Evolutionary conservation across 176 grass and related monocot genomes (phyloP).

Genomic region (Lolium multiflorum): DNA sequence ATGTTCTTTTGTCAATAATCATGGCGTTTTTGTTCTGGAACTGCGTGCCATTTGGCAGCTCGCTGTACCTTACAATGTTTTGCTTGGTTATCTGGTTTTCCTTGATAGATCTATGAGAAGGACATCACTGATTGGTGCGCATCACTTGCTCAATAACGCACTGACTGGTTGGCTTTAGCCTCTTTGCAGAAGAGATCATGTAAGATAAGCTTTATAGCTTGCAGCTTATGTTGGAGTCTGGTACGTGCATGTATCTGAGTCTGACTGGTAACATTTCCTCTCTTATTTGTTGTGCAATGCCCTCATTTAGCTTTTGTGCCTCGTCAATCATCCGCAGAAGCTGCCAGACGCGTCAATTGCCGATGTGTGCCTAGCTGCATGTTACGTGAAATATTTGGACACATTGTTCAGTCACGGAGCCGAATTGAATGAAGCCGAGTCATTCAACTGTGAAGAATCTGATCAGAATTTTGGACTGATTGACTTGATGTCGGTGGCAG

Average conservation of each 20-base stretch:
- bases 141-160: neutral
- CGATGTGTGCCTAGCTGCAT: too few relatives aligned
- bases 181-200: neutral
- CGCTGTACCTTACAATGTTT: neutral
- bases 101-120: slow-evolving; percentile 15
- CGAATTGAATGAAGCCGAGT: too few relatives aligned
- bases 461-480: too few relatives aligned
- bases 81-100: slow-evolving; percentile 20
- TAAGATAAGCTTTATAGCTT: slow-evolving; percentile 22
- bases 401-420: too few relatives aligned
- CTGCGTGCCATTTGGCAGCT: slow-evolving; percentile 41
- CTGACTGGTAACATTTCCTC: neutral
- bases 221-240: neutral
- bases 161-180: slow-evolving; percentile 15
- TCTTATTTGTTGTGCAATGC: neutral
- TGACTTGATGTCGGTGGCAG: too few relatives aligned
- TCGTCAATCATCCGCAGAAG: too few relatives aligned
- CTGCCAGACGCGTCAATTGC: too few relatives aligned
- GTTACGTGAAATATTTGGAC: too few relatives aligned
- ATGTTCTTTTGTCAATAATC: slow-evolving; percentile 26
- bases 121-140: slow-evolving; percentile 28
- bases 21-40: neutral
- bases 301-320: too few relatives aligned
- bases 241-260: slow-evolving; percentile 33
- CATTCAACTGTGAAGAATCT: too few relatives aligned